These are phyloP conservation scores for Stromatinia cepivora DNA, from an alignment of 2,329 filamentous ascomycete genomes.

Conservation along the genomic window DNA sequence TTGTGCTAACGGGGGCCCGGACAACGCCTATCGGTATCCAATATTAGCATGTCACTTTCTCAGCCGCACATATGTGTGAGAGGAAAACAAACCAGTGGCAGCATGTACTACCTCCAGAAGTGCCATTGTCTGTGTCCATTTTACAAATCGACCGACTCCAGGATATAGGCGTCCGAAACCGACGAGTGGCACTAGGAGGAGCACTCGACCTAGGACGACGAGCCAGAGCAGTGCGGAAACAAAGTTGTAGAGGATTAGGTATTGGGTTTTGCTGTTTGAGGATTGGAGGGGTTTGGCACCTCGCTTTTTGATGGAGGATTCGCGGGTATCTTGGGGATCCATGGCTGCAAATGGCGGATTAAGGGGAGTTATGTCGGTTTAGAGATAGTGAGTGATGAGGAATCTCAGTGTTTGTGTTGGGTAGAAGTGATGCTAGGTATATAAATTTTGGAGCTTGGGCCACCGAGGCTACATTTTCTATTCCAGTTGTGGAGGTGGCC, in stretches of 20 bases:
- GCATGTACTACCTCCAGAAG: conserved; percentile 82
- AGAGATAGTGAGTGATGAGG: background rate
- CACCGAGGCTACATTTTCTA: background rate
- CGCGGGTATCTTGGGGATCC: conserved; percentile 26
- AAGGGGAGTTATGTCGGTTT: background rate
- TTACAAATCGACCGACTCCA: conserved; percentile 65
- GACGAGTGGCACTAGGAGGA: conserved; percentile 53
- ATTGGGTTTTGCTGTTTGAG: conserved; percentile 57
- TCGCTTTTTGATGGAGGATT: conserved; percentile 26
- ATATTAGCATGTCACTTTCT: conserved; percentile 25
- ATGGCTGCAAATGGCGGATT: conserved; percentile 19
- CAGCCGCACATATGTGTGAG: background rate
- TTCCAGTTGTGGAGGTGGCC: background rate
- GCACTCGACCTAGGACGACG: conserved; percentile 69
- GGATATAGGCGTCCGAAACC: conserved; percentile 61
- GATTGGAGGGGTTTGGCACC: conserved; percentile 37
- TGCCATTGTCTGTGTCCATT: conserved; percentile 82
- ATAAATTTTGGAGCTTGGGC: conserved; percentile 22
- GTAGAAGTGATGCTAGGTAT: background rate
- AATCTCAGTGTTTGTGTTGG: background rate
- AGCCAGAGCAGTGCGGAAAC: conserved; percentile 76
- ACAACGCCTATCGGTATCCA: conserved; percentile 64
- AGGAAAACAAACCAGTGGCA: conserved; percentile 60
- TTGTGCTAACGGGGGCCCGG: conserved; percentile 80
- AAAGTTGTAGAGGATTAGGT: conserved; percentile 85